These are phyloP conservation scores for Cyberlindnera americana DNA, from an alignment of 805 yeast species.

Conservation along the genomic window DNA sequence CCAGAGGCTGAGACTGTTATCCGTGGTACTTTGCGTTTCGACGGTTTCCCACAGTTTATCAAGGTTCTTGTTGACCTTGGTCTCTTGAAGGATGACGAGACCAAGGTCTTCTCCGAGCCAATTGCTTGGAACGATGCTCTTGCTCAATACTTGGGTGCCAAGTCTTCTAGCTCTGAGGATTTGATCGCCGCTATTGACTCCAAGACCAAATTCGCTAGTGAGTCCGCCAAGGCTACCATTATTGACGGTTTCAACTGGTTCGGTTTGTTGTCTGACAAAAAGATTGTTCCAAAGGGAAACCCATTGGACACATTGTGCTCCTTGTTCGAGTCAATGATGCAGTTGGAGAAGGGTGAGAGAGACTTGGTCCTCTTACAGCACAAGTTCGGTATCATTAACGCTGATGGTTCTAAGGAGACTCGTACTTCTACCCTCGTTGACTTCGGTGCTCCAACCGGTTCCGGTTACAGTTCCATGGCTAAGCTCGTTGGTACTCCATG, in stretches of 20 bases:
- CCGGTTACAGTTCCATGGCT: conserved; percentile 97
- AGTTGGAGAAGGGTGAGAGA: conserved; percentile 92
- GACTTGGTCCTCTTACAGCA: conserved; percentile 95
- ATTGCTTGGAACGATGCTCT: conserved; percentile 89
- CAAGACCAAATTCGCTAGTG: conserved; percentile 76
- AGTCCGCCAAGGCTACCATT: conserved; percentile 81
- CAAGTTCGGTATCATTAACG: conserved; percentile 96
- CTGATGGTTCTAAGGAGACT: conserved; percentile 83
- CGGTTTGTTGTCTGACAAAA: conserved; percentile 77
- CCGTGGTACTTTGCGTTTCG: conserved; percentile 96
- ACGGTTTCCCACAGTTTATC: conserved; percentile 98
- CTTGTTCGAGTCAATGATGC: conserved; percentile 92
- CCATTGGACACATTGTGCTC: conserved; percentile 97
- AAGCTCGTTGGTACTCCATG: conserved; percentile 98
- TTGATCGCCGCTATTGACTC: conserved; percentile 70
- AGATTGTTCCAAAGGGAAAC: conserved; percentile 85
- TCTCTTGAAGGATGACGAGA: conserved; percentile 75
- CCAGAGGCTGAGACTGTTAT: conserved; percentile 97
- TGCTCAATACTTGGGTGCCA: conserved; percentile 69
- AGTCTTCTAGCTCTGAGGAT: conserved; percentile 67
- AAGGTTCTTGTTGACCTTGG: conserved; percentile 94
- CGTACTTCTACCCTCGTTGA: conserved; percentile 96
- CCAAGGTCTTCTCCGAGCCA: conserved; percentile 52
- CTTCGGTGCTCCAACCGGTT: conserved; percentile 77
- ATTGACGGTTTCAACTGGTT: conserved; percentile 90